Conservation (phyloP, 2,329 filamentous ascomycete genomes). For the Aspergillus phoenicis region DNA sequence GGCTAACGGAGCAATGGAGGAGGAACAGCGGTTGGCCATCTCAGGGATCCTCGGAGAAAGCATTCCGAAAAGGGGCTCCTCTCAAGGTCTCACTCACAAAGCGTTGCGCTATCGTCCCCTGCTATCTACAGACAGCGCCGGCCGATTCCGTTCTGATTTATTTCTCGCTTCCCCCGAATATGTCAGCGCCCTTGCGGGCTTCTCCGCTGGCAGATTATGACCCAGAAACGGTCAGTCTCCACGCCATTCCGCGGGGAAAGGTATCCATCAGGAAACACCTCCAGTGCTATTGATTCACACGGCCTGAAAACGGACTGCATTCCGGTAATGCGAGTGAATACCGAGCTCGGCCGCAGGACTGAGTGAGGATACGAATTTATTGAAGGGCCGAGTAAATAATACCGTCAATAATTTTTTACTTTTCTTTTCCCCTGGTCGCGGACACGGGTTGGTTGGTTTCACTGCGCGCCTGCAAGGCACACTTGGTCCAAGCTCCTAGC, state of each 20-base stretch:
- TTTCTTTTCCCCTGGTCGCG: conserved; percentile 5
- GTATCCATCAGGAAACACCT: neutral
- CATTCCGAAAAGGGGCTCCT: neutral
- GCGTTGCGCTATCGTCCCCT: neutral
- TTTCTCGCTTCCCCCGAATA: neutral
- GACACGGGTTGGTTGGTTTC: conserved; percentile 13
- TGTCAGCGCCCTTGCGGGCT: conserved; percentile 4
- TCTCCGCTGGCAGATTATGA: conserved; percentile 1
- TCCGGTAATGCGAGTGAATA: neutral
- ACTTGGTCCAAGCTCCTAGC: conserved; percentile 17
- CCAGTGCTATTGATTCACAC: conserved; percentile 3
- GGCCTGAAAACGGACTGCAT: neutral
- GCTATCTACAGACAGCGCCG: neutral
- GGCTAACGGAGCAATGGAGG: neutral
- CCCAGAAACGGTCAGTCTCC: conserved; percentile 1
- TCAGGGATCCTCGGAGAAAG: neutral
- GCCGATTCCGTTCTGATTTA: neutral
- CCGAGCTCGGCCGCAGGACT: neutral
- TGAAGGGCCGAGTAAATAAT: conserved; percentile 3
- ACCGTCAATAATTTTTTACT: neutral
- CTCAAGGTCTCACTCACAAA: neutral
- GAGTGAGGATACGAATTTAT: neutral
- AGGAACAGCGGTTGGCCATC: neutral
- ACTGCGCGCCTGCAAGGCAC: conserved; percentile 17
- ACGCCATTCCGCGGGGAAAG: neutral